Evolutionary conservation across 2,329 filamentous ascomycete genomes (phyloP), one percentile per base, ranked within the genome.

Genomic region (Lecanicillium sp.): DNA sequence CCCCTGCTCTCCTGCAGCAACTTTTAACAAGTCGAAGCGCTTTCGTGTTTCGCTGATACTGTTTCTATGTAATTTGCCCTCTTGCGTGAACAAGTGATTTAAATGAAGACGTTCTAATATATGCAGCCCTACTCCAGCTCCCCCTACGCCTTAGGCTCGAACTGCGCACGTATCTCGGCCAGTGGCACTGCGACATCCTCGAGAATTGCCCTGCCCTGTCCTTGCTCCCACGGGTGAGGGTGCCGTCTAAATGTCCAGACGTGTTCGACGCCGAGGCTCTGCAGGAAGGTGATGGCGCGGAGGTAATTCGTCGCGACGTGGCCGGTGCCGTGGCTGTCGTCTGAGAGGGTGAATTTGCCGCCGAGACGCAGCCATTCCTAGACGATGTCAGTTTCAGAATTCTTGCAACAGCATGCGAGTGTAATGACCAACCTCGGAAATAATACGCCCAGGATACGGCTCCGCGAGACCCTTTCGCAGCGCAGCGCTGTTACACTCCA

Each of bases 401-500:
- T 12, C 12, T 35, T 3, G 10, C 6, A 29, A 26, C 44, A 49
- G 40, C 11, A 38, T 6, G 15, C 11, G 30, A 30, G n/a, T n/a
- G n/a, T n/a, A n/a, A n/a, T n/a, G n/a, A n/a, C n/a, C n/a, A n/a
- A 86, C 84, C 75, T 87, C 76, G 57, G 89, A 89, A 60, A 98
- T 85, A 57, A 81, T 74, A 46, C 79, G 75, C 53, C 82, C 82
- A 0, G 93, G 93, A 72, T 98, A 98, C 38, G 91, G 89, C 71
- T 97, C 90, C 17, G 72, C 78, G 67, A 97, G 79, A 5, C 91
- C 93, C 71, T 98, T 98, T 54, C 93, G 78, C 66, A 97, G 64
- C 17, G 82, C 90, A 32, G 87, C 84, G 42, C 86, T 90, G 66
- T 98, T 98, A 60, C 95, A 77, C 75, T 98, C 93, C 51, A 98